phyloP scores from a whole-genome alignment of 176 grass and related monocot genomes.

The Aegilops bicornis region DNA sequence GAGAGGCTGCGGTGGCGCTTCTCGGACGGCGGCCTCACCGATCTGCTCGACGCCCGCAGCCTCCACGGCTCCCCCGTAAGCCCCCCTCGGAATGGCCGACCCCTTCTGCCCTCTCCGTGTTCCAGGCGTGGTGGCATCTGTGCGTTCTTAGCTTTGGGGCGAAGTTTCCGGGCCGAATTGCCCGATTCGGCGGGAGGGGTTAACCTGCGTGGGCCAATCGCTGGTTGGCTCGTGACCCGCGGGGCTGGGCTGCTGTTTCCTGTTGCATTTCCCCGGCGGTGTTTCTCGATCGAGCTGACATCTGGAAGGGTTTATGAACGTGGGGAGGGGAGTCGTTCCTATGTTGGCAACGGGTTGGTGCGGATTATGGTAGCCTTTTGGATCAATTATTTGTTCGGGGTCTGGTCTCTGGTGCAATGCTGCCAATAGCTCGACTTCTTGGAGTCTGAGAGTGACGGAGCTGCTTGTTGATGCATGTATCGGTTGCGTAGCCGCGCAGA shows the following conservation, averaged over 20 bases:
- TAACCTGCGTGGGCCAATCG: not conserved
- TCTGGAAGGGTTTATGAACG: conserved; percentile 29
- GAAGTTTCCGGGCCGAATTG: not conserved
- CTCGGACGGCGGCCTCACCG: conserved; percentile 57
- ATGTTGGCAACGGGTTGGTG: not conserved
- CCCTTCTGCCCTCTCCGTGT: no score
- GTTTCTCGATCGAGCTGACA: not conserved
- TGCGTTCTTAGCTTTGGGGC: not conserved
- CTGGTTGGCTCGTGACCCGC: no score
- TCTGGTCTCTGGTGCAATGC: not conserved
- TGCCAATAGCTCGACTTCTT: conserved; percentile 1
- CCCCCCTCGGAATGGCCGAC: not conserved
- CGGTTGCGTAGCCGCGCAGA: no score
- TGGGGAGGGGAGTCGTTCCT: not conserved
- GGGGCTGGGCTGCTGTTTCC: no score
- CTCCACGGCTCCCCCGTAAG: conserved; percentile 45
- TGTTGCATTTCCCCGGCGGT: not conserved
- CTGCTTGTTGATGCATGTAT: not conserved
- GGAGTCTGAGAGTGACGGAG: not conserved
- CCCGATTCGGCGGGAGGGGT: not conserved
- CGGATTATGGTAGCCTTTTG: not conserved
- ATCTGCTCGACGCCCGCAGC: conserved; percentile 59
- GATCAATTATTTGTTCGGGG: not conserved
- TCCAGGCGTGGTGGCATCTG: not conserved
- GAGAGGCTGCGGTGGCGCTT: conserved; percentile 65